Evolutionary conservation across 2,329 filamentous ascomycete genomes (phyloP).

Genomic region (Thelonectria olida): DNA sequence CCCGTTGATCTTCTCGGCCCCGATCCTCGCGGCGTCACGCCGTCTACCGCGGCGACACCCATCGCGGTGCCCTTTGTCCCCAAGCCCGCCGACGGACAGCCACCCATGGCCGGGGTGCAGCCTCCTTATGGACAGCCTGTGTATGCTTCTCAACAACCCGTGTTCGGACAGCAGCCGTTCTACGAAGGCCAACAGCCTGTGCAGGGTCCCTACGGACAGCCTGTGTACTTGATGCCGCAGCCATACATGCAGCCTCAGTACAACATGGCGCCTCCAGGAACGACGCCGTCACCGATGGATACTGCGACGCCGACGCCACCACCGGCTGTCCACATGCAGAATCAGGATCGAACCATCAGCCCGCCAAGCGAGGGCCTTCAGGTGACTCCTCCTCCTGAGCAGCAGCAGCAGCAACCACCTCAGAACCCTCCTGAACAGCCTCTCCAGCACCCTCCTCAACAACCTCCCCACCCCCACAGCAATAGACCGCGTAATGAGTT

Average conservation of each 20-base stretch:
- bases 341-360: slow-evolving; percentile 6
- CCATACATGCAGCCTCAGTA: slow-evolving; percentile 15
- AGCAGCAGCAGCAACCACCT: not conserved
- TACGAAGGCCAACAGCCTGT: slow-evolving; percentile 1
- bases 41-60: not conserved
- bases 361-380: not conserved
- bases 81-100: slow-evolving; percentile 2
- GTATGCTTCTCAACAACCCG: not conserved
- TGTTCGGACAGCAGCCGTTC: not conserved
- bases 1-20: slow-evolving; percentile 26
- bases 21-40: slow-evolving; percentile 13
- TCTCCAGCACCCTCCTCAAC: not conserved
- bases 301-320: not conserved
- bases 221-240: slow-evolving; percentile 5
- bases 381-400: not conserved
- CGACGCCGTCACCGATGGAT: slow-evolving; percentile 1
- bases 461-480: slow-evolving; percentile 2
- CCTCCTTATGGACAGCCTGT: slow-evolving; percentile 1
- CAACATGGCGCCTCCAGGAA: slow-evolving; percentile 8
- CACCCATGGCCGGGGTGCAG: slow-evolving; percentile 4
- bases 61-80: not conserved
- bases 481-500: not conserved
- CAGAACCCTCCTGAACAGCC: slow-evolving; percentile 1
- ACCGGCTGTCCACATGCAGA: not conserved
- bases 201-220: slow-evolving; percentile 9